Evolutionary conservation across 148 eudicot genomes (phyloP), one percentile per base, ranked within the genome.

Genomic region (Rheum nobile): DNA sequence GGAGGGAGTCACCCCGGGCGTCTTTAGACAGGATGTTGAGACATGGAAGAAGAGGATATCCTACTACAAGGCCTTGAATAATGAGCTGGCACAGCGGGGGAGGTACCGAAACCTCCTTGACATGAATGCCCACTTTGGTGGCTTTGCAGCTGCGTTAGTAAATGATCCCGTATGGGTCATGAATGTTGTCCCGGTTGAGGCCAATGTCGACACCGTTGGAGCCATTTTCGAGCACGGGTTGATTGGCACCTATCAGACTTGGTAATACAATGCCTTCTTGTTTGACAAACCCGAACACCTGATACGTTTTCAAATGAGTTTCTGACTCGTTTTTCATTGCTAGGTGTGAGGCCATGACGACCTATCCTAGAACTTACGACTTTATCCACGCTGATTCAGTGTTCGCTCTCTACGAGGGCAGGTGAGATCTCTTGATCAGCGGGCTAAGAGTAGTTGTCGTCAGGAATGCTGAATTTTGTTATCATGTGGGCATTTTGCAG

Each of bases 281-380:
- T n/a, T n/a, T n/a, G n/a, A n/a, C n/a, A n/a, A n/a, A n/a, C n/a
- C n/a, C n/a, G n/a, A n/a, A n/a, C n/a, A n/a, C n/a, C n/a, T n/a
- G 2, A 4, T 21, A 37, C 6, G 39, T 19, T 70, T 19, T 19
- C 32, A 43, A 41, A 0, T 57, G 31, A 9, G 65, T 57, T 57
- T 57, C 5, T 34, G 43, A 9, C 24, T 72, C 1, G 10, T 19
- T 5, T 4, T 26, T 29, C 6, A 7, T 10, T 74, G 13, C 2
- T 41, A 94, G 98, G 98, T 91, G 97, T 34, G 98, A 94, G 72
- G 98, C 98, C 17, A 84, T 94, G 93, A 91, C 98, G 29, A 94
- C 98, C 24, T 91, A 94, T 71, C 98, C 98, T 29, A 88, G 97
- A 81, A 94, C 95, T 0, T 91, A 94, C 10, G 97, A 94, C 72